A percentile compares a stretch with the other conserved stretches of the same genome.
These are phyloP conservation scores for Rhodocollybia butyracea DNA, from an alignment of 768 basidiomycete species.

Conservation along the genomic window DNA sequence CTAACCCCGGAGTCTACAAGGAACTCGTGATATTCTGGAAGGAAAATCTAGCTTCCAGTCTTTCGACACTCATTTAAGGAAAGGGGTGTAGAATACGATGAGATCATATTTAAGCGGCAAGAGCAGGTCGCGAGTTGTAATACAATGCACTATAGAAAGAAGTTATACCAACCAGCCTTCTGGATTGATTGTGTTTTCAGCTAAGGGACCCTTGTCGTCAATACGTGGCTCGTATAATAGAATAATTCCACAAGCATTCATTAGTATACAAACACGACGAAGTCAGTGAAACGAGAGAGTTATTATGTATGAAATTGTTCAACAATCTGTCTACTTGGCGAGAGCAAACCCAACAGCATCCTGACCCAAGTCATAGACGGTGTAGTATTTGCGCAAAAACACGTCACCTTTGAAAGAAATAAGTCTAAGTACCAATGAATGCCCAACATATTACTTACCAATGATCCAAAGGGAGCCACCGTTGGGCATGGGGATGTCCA, in stretches of 20 bases:
- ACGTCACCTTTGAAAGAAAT: slow-evolving; percentile 56
- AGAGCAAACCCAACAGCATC: slow-evolving; percentile 83
- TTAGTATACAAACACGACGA: background rate
- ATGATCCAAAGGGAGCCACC: slow-evolving; percentile 86
- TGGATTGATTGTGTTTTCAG: too few relatives aligned
- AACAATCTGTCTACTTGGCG: slow-evolving; percentile 9
- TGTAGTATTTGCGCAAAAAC: slow-evolving; percentile 89
- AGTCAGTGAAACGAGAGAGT: background rate
- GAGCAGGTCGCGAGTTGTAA: too few relatives aligned
- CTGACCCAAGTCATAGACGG: slow-evolving; percentile 80
- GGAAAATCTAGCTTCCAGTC: too few relatives aligned
- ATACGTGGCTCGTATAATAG: too few relatives aligned
- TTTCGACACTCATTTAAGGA: too few relatives aligned
- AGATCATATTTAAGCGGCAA: too few relatives aligned
- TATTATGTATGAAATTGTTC: background rate
- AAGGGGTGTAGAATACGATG: too few relatives aligned
- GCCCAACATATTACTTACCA: slow-evolving; percentile 42
- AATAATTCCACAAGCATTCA: background rate
- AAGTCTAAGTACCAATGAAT: background rate
- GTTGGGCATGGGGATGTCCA: slow-evolving; percentile 80
- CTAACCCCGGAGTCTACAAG: too few relatives aligned
- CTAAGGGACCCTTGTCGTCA: too few relatives aligned
- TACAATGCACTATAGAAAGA: too few relatives aligned
- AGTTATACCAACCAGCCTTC: too few relatives aligned
- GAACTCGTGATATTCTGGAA: too few relatives aligned